Conservation (phyloP, 257 asterid species). For the Cordia subcordata region DNA sequence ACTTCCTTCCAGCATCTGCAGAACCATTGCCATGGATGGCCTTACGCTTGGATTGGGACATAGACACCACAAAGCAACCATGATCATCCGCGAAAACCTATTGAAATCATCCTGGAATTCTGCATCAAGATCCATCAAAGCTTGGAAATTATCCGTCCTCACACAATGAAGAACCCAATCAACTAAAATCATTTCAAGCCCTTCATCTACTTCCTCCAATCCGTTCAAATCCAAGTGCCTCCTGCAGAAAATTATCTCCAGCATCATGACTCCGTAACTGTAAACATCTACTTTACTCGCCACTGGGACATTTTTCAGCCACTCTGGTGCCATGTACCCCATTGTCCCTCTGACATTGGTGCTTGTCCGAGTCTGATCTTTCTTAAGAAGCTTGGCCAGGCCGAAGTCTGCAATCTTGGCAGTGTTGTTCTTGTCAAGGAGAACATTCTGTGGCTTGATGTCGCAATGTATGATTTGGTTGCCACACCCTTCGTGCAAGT, state of each 20-base stretch:
- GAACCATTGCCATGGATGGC: slow-evolving; percentile 7
- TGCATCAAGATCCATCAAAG: too few species aligned
- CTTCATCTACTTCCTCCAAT: not conserved
- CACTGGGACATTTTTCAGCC: slow-evolving; percentile 44
- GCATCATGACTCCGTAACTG: slow-evolving; percentile 47
- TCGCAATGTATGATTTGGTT: slow-evolving; percentile 65
- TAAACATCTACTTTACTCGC: slow-evolving; percentile 55
- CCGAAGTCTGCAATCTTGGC: slow-evolving; percentile 67
- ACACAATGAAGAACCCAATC: slow-evolving; percentile 6
- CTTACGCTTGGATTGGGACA: slow-evolving; percentile 4
- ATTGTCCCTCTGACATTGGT: slow-evolving; percentile 52
- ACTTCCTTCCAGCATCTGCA: slow-evolving; percentile 13
- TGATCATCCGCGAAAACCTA: not conserved
- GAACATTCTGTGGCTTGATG: slow-evolving; percentile 60
- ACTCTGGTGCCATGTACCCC: slow-evolving; percentile 67
- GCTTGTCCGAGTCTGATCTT: slow-evolving; percentile 40
- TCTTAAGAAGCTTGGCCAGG: slow-evolving; percentile 46
- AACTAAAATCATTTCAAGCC: not conserved
- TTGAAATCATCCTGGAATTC: not conserved
- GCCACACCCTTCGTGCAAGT: slow-evolving; percentile 57
- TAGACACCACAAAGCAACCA: slow-evolving; percentile 12
- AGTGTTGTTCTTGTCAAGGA: slow-evolving; percentile 36
- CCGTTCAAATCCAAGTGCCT: slow-evolving; percentile 8
- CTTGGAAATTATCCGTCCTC: not conserved
- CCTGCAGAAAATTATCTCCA: slow-evolving; percentile 30